phyloP scores from a whole-genome alignment of 2,329 filamentous ascomycete genomes.

The Ophiocordyceps camponoti-saundersi region DNA sequence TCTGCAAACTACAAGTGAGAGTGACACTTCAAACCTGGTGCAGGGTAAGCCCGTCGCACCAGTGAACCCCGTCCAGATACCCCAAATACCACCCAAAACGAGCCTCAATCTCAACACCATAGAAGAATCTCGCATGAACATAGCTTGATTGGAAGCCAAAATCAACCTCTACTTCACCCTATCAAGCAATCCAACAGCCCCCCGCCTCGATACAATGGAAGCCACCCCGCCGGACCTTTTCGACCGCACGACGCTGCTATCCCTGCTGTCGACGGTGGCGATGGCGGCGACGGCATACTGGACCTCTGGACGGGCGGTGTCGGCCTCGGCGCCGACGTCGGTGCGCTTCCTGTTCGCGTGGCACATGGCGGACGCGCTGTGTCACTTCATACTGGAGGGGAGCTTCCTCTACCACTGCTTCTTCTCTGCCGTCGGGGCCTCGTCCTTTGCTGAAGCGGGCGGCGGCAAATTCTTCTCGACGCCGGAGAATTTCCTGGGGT shows the following conservation, averaged over 20 bases:
- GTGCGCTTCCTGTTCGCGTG: slow-evolving; percentile 75
- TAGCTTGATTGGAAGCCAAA: no score
- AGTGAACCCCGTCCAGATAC: no score
- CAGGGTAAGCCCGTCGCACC: no score
- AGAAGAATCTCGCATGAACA: no score
- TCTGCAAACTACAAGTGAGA: no score
- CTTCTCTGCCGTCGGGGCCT: slow-evolving; percentile 36
- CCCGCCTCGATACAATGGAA: no score
- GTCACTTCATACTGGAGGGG: slow-evolving; percentile 82
- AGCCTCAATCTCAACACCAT: no score
- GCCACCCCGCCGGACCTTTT: slow-evolving; percentile 33
- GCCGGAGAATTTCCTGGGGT: slow-evolving; percentile 34
- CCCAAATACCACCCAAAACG: no score
- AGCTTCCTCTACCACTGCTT: slow-evolving; percentile 90
- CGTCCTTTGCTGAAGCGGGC: slow-evolving; percentile 7
- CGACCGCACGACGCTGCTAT: slow-evolving; percentile 41
- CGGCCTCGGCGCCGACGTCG: slow-evolving; percentile 32
- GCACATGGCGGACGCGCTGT: slow-evolving; percentile 85
- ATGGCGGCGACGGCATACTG: slow-evolving; percentile 32
- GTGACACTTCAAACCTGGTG: no score
- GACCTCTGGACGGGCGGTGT: slow-evolving; percentile 27
- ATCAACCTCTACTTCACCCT: neutral
- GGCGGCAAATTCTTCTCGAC: slow-evolving; percentile 23
- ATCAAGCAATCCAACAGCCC: no score
- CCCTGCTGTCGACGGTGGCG: slow-evolving; percentile 35